Percentiles rank a stretch among this genome's conserved stretches.
Conservation (phyloP, 31 red algal genomes). For the Asparagopsis taxiformis region DNA sequence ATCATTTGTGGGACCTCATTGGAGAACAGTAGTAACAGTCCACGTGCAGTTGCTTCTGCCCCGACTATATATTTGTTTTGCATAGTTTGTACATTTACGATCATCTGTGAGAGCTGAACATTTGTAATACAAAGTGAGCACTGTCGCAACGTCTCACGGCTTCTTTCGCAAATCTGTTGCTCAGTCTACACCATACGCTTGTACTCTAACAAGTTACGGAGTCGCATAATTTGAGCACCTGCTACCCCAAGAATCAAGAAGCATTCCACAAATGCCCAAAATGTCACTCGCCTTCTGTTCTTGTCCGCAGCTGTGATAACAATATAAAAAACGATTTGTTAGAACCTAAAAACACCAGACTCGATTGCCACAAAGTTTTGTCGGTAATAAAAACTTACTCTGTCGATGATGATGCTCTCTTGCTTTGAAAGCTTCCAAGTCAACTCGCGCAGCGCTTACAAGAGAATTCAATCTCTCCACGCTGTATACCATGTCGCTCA, state of each 20-base stretch:
- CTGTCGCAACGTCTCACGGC: neutral
- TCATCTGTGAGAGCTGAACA: no score
- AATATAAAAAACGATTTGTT: neutral
- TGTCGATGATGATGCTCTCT: conserved; percentile 70
- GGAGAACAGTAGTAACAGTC: neutral
- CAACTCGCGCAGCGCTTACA: conserved; percentile 73
- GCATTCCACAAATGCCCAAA: conserved; percentile 76
- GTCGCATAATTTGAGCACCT: conserved; percentile 75
- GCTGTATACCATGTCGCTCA: conserved; percentile 85
- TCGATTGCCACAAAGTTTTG: neutral
- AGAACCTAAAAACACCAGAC: neutral
- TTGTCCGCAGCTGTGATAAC: conserved; percentile 54
- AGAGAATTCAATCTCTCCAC: conserved; percentile 81
- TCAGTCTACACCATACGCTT: conserved; percentile 62
- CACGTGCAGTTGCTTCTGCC: no score
- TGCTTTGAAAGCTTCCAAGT: conserved; percentile 81
- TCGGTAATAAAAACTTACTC: conserved; percentile 37
- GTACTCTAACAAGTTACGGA: conserved; percentile 84
- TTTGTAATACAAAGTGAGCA: no score
- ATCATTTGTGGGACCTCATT: neutral
- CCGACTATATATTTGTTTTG: no score
- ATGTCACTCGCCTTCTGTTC: conserved; percentile 78
- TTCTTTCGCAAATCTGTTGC: neutral
- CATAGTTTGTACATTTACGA: no score
- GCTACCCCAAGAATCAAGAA: conserved; percentile 66